Conservation (phyloP, 805 yeast species). For the Suhomyces canberraensis region DNA sequence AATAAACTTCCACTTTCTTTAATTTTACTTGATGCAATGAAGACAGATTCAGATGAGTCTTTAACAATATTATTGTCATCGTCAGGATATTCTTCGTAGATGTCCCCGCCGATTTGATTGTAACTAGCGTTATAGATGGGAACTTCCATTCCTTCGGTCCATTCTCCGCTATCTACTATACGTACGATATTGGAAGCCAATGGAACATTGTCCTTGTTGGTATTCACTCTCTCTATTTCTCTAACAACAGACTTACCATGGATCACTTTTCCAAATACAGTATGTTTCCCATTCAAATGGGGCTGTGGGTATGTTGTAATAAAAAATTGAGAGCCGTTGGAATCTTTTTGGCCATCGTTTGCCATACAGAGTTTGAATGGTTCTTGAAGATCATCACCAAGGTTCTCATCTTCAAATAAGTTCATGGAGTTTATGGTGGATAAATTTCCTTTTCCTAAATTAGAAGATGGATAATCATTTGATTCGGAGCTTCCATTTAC, state of each 20-base stretch:
- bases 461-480: conserved; percentile 19
- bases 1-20: conserved; percentile 66
- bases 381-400: conserved; percentile 38
- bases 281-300: conserved; percentile 72
- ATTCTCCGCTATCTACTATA: conserved; percentile 59
- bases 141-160: conserved; percentile 50
- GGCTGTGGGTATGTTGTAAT: conserved; percentile 67
- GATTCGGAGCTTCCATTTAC: conserved; percentile 28
- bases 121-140: conserved; percentile 66
- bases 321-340: conserved; percentile 68
- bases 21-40: conserved; percentile 49
- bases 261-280: conserved; percentile 71
- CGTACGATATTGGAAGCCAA: conserved; percentile 39
- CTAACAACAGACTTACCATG: conserved; percentile 69
- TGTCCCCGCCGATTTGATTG: conserved; percentile 61
- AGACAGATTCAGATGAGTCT: conserved; percentile 54
- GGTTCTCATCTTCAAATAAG: conserved; percentile 57
- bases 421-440: conserved; percentile 18
- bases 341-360: conserved; percentile 44
- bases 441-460: conserved; percentile 36
- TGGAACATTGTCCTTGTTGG: conserved; percentile 42
- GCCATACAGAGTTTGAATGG: conserved; percentile 64
- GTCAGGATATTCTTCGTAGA: conserved; percentile 74
- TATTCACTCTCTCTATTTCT: conserved; percentile 51
- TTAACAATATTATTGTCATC: conserved; percentile 60